These are phyloP conservation scores for Candida albicans DNA, from an alignment of 1,139 yeast species.

Conservation along the genomic window DNA sequence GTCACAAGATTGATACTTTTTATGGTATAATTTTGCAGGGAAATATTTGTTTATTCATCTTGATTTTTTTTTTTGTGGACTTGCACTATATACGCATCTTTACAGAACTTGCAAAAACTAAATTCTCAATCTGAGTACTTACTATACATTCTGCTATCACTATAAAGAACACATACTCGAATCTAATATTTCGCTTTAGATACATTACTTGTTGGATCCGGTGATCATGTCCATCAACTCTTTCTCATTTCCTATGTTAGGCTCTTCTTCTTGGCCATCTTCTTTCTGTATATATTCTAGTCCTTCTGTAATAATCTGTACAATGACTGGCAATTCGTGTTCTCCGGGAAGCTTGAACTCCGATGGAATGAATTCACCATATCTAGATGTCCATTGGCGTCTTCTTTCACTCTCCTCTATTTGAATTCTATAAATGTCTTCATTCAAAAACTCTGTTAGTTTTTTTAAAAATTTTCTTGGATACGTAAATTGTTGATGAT, in stretches of 20 bases:
- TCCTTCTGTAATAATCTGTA: conserved; percentile 47
- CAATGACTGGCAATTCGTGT: conserved; percentile 35
- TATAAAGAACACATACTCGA: too few species aligned
- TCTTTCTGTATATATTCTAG: conserved; percentile 32
- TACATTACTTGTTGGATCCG: conserved; percentile 2
- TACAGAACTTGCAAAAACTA: too few species aligned
- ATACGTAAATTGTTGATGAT: conserved; percentile 41
- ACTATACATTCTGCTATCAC: too few species aligned
- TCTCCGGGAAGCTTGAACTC: conserved; percentile 46
- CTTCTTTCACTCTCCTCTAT: conserved; percentile 38
- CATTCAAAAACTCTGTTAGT: conserved; percentile 35
- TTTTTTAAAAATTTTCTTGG: conserved; percentile 37
- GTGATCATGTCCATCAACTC: conserved; percentile 25
- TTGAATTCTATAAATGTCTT: conserved; percentile 34
- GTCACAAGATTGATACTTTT: too few species aligned
- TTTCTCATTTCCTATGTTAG: conserved; percentile 21
- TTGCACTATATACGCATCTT: too few species aligned
- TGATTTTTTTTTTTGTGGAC: too few species aligned
- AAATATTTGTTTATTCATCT: too few species aligned
- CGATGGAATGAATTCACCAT: conserved; percentile 45
- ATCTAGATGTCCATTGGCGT: conserved; percentile 36
- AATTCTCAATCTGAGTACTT: too few species aligned
- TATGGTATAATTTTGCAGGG: too few species aligned
- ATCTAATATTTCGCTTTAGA: neutral
- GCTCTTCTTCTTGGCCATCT: conserved; percentile 17